Conservation (phyloP, 805 yeast species). For the Kazachstania viticola region DNA sequence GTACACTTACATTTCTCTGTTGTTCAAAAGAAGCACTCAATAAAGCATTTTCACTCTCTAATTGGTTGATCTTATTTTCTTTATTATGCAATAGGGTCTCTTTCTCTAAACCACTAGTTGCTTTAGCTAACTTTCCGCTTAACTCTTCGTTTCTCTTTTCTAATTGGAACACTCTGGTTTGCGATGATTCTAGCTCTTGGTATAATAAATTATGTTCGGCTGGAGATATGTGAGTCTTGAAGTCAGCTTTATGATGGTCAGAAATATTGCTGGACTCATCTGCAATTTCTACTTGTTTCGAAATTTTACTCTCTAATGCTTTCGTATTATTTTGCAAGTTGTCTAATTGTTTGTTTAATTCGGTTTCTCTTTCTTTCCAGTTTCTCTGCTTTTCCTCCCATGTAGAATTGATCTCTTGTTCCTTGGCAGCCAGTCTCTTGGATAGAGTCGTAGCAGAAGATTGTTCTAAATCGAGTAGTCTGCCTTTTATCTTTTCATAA, state of each 20-base stretch:
- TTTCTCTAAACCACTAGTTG: conserved; percentile 35
- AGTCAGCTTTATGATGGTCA: conserved; percentile 8
- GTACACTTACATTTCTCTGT: conserved; percentile 12
- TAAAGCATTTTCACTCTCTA: conserved; percentile 58
- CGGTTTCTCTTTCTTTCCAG: conserved; percentile 51
- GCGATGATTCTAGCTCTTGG: conserved; percentile 63
- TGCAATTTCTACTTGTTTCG: conserved; percentile 39
- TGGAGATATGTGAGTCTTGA: conserved; percentile 23
- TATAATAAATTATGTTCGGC: conserved; percentile 55
- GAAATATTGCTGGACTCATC: conserved; percentile 23
- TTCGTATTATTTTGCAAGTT: conserved; percentile 45
- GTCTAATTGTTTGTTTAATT: conserved; percentile 38
- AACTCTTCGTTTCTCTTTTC: conserved; percentile 71
- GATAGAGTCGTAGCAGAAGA: conserved; percentile 44
- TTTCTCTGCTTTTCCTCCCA: conserved; percentile 64
- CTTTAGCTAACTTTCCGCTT: conserved; percentile 48
- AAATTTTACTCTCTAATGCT: conserved; percentile 58
- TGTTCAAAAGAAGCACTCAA: conserved; percentile 24
- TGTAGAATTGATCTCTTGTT: conserved; percentile 54
- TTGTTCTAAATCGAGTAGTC: conserved; percentile 50
- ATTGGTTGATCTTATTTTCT: conserved; percentile 36
- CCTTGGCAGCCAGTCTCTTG: conserved; percentile 53
- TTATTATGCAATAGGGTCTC: conserved; percentile 31
- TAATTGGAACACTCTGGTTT: conserved; percentile 53
- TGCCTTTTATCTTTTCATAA: conserved; percentile 60